Evolutionary conservation across 2,329 filamentous ascomycete species (phyloP).

Genomic region (Cyphellophora europaea): DNA sequence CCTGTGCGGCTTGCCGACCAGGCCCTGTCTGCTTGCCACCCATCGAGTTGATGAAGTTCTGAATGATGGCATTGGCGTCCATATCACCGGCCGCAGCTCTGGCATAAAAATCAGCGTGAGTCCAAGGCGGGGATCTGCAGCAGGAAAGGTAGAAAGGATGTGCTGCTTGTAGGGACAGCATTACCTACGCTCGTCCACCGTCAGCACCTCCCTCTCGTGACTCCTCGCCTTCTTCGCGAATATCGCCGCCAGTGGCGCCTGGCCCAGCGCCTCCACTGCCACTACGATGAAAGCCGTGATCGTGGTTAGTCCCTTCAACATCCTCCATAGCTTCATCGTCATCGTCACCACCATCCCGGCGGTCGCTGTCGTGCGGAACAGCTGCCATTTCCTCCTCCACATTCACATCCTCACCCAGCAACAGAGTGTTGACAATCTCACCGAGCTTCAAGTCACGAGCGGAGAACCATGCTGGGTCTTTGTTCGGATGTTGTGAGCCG

Average conservation of each 20-base stretch:
- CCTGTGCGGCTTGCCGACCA: constrained; percentile 39
- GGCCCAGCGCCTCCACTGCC: constrained; percentile 73
- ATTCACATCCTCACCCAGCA: constrained; percentile 76
- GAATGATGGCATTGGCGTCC: constrained; percentile 70
- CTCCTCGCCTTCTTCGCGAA: constrained; percentile 80
- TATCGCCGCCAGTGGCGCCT: constrained; percentile 81
- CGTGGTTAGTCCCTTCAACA: constrained; percentile 53
- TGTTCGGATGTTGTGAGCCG: constrained; percentile 62
- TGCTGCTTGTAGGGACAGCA: constrained; percentile 27
- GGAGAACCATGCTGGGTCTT: constrained; percentile 72
- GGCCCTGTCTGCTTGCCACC: constrained; percentile 43
- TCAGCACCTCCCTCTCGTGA: constrained; percentile 90
- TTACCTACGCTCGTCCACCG: constrained; percentile 98
- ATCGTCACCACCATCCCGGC: constrained; percentile 50
- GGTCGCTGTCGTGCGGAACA: constrained; percentile 41
- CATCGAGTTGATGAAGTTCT: constrained; percentile 80
- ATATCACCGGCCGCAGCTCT: constrained; percentile 52
- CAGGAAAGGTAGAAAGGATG: constrained; percentile 5
- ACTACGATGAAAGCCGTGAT: constrained; percentile 47
- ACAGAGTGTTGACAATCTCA: constrained; percentile 70
- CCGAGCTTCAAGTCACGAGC: constrained; percentile 78
- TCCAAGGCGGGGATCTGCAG: neutral
- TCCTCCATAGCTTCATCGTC: constrained; percentile 70
- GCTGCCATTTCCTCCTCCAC: constrained; percentile 62
- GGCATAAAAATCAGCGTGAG: constrained; percentile 35